A percentile compares a stretch with the other conserved stretches of the same genome.
These are phyloP conservation scores for Tetrahymena thermophila DNA, from an alignment of 73 alveolate species.

Conservation along the genomic window DNA sequence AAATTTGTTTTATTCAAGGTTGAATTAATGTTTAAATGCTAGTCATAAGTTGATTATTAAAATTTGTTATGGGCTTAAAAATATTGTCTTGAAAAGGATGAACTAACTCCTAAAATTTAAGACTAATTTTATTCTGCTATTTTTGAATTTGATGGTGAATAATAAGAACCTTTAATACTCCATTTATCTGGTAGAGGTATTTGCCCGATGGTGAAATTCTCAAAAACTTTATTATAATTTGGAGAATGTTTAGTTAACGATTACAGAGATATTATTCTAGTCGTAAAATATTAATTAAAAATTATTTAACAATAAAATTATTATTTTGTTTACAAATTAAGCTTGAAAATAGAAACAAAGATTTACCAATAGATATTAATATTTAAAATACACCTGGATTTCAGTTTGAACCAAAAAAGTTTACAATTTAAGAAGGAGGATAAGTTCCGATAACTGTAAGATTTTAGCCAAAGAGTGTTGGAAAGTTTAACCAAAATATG, in stretches of 20 bases:
- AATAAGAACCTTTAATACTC: slow-evolving; percentile 76
- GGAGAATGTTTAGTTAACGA: slow-evolving; percentile 90
- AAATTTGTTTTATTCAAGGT: neutral
- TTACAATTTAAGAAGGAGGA: slow-evolving; percentile 79
- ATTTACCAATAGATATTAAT: slow-evolving; percentile 81
- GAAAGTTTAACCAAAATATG: slow-evolving; percentile 73
- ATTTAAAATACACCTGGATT: slow-evolving; percentile 89
- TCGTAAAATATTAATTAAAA: slow-evolving; percentile 17
- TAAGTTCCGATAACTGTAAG: slow-evolving; percentile 79
- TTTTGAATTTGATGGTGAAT: slow-evolving; percentile 61
- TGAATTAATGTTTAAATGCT: slow-evolving; percentile 79
- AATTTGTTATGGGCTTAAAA: slow-evolving; percentile 42
- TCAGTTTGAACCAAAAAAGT: slow-evolving; percentile 81
- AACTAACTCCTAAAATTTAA: slow-evolving; percentile 52
- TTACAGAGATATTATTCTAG: slow-evolving; percentile 76
- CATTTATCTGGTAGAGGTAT: slow-evolving; percentile 93
- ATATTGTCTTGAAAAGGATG: slow-evolving; percentile 52
- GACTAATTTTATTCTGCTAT: slow-evolving; percentile 70
- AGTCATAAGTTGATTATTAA: slow-evolving; percentile 48
- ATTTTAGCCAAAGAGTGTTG: slow-evolving; percentile 93
- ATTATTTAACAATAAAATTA: neutral
- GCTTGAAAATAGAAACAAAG: slow-evolving; percentile 85
- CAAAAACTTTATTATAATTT: slow-evolving; percentile 66
- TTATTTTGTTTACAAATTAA: neutral
- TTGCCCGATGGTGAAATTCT: slow-evolving; percentile 87